Conservation (phyloP, 768 basidiomycete species). For the Daedalea quercina region DNA sequence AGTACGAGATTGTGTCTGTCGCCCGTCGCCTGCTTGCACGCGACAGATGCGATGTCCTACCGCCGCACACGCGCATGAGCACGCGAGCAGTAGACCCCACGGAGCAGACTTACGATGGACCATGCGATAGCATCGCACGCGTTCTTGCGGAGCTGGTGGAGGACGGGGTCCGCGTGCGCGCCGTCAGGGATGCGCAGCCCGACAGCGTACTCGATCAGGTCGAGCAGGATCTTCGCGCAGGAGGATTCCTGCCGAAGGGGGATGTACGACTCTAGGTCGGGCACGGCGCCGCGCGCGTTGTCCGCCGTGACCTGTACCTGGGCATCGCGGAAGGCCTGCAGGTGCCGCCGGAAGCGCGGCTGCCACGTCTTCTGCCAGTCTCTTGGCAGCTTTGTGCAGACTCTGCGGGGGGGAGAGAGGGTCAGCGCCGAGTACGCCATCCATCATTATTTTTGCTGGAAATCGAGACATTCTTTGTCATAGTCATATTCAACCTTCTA, state of each 20-base stretch:
- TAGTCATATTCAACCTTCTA: too few relatives aligned
- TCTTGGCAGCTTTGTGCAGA: slow-evolving; percentile 29
- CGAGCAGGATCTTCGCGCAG: slow-evolving; percentile 43
- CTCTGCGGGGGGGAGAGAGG: slow-evolving; percentile 18
- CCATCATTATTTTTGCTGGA: too few relatives aligned
- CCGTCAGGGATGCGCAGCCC: slow-evolving; percentile 34
- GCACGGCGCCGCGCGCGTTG: slow-evolving; percentile 22
- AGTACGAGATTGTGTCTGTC: slow-evolving; percentile 41
- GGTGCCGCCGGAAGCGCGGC: slow-evolving; percentile 31
- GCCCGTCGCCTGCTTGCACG: slow-evolving; percentile 32
- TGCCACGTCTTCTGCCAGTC: slow-evolving; percentile 33
- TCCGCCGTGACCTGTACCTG: slow-evolving; percentile 24
- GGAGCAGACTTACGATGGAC: slow-evolving; percentile 38
- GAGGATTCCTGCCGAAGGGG: slow-evolving; percentile 38
- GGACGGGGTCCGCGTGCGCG: slow-evolving; percentile 17
- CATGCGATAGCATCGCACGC: slow-evolving; percentile 46
- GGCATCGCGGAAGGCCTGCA: slow-evolving; percentile 28
- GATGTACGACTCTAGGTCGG: slow-evolving; percentile 42
- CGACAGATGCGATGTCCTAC: slow-evolving; percentile 58
- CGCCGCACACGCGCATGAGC: neutral
- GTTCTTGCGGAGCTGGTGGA: slow-evolving; percentile 29
- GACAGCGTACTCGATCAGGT: slow-evolving; percentile 46
- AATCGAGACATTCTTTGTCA: too few relatives aligned
- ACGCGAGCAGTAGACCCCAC: neutral
- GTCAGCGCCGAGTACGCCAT: too few relatives aligned